Base-by-base conservation (phyloP, 2,329 filamentous ascomycete genomes). In the Aplosporella prunicola region DNA sequence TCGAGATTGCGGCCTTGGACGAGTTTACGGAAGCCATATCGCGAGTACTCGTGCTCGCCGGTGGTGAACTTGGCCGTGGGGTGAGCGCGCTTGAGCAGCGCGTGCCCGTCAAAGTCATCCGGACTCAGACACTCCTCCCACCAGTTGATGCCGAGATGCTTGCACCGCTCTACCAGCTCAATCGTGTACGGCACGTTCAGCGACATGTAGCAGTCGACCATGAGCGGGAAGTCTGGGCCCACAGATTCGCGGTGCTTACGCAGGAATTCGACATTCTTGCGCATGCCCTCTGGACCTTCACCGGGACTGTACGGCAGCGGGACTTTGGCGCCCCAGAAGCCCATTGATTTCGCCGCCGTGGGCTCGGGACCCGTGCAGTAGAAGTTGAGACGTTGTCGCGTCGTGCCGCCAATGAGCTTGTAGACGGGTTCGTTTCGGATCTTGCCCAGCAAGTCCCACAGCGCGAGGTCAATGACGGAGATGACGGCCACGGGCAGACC, bases 201-300 rank as follows among this genome's bases (percentile, higher is more conserved):
- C 48, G 82, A 88, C 88, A 95, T 95, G 65, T 93, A 95, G 70
- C 88, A 95, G 65, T 95, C 88, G 5, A 95, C 88, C 70, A 93
- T 88, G 47, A 95, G 72, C 30, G 88, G 88, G 58, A 91, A 95
- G 58, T 94, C 83, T 0, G 86, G 83, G 0, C 88, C 88, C 28
- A 95, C 81, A 39, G 76, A 76, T 55, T 87, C 82, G 38, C 87
- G 77, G 61, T 94, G 85, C 61, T 84, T 80, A 48, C 80, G 77
- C 33, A 95, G 72, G 57, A 88, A 95, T 57, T 86, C 86, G 38
- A 94, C 74, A 57, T 95, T 95, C 70, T 93, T 93, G 57, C 75
- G 74, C 51, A 95, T 65, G 4, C 88, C 88, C 41, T 73, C 77
- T 16, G 78, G 77, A 5, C 87, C 88, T 55, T 95, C 88, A 32